Evolutionary conservation across 805 yeast genomes (phyloP).

Genomic region (Barnettozyma salicaria): DNA sequence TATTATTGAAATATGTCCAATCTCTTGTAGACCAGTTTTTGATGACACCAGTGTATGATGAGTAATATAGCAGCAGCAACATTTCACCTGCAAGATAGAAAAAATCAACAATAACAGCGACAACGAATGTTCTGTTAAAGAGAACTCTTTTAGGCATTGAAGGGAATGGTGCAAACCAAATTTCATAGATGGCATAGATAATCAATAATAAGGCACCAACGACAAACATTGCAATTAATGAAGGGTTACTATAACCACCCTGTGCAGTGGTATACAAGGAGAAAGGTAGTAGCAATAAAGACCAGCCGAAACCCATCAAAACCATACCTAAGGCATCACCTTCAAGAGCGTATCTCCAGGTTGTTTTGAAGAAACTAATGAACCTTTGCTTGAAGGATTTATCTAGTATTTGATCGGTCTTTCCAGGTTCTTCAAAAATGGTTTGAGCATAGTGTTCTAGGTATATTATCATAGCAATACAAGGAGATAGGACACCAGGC

Average conservation of each 20-base stretch:
- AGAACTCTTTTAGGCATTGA: slow-evolving; percentile 31
- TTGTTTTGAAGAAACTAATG: background rate
- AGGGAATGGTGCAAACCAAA: slow-evolving; percentile 30
- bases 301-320: slow-evolving; percentile 32
- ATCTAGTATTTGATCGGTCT: slow-evolving; percentile 8
- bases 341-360: slow-evolving; percentile 18
- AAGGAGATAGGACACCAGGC: slow-evolving; percentile 34
- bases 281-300: slow-evolving; percentile 33
- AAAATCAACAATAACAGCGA: slow-evolving; percentile 28
- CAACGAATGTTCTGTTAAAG: slow-evolving; percentile 30
- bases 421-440: background rate
- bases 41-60: slow-evolving; percentile 30
- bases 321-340: slow-evolving; percentile 33
- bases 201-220: slow-evolving; percentile 33
- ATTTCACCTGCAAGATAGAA: slow-evolving; percentile 25
- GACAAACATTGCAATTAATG: slow-evolving; percentile 37
- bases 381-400: background rate
- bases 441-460: slow-evolving; percentile 27
- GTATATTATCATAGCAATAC: slow-evolving; percentile 26
- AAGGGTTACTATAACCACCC: slow-evolving; percentile 31
- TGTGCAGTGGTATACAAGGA: slow-evolving; percentile 29
- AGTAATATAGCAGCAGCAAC: slow-evolving; percentile 25
- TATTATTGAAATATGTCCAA: slow-evolving; percentile 33
- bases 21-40: slow-evolving; percentile 26
- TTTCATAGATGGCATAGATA: slow-evolving; percentile 31